phyloP scores from a whole-genome alignment of 23 red algal genomes.

The Gracilaria domingensis region DNA sequence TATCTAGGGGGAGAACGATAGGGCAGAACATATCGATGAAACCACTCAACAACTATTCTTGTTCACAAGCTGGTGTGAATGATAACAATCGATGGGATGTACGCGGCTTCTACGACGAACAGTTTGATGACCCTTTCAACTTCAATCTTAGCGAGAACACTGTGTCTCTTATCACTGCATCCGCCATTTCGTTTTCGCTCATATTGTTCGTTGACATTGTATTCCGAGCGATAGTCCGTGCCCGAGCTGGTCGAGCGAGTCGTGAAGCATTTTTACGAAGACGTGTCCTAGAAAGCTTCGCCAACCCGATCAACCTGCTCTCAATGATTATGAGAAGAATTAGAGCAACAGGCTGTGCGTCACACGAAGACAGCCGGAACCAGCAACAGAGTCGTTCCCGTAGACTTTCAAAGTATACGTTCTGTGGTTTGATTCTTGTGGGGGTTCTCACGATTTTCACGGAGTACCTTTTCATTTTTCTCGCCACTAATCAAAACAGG shows the following conservation, averaged over 20 bases:
- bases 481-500: conserved; percentile 2
- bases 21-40: background rate
- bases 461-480: background rate
- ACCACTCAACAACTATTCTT: background rate
- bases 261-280: background rate
- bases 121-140: conserved; percentile 1
- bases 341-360: background rate
- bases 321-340: background rate
- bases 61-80: conserved; percentile 3
- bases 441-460: background rate
- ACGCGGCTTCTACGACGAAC: conserved; percentile 4
- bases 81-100: background rate
- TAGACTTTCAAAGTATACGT: background rate
- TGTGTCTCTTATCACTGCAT: conserved; percentile 10
- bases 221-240: background rate
- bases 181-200: background rate
- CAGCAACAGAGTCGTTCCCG: background rate
- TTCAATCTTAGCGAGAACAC: conserved; percentile 19
- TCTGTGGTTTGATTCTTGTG: background rate
- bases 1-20: too few relatives aligned
- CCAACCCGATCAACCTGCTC: background rate
- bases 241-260: background rate
- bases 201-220: background rate
- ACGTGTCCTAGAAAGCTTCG: background rate
- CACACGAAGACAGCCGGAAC: background rate